phyloP scores from a whole-genome alignment of 495 filamentous ascomycete genomes.

The Tuber umbilicatum region DNA sequence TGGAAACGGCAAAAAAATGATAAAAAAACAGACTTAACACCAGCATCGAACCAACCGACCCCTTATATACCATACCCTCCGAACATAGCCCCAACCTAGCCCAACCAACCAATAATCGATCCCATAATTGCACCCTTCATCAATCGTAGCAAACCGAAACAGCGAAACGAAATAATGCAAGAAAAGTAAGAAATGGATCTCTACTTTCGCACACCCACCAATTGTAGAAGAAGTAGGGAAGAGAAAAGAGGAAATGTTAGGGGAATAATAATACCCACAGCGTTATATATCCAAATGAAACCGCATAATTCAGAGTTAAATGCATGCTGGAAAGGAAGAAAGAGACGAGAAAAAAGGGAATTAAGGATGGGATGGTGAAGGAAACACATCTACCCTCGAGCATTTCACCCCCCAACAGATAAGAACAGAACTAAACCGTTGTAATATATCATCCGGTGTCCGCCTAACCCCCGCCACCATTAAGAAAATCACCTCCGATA shows the following conservation, averaged over 20 bases:
- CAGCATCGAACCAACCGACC: not conserved
- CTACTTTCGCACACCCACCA: not conserved
- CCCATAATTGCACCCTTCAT: not conserved
- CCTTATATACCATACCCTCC: not conserved
- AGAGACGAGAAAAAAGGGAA: not conserved
- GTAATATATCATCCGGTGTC: not conserved
- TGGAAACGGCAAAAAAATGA: not conserved
- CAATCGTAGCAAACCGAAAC: not conserved
- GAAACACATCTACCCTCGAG: not conserved
- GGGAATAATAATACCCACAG: not conserved
- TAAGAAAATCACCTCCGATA: slow-evolving; percentile 3
- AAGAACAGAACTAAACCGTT: not conserved
- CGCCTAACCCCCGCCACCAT: not conserved
- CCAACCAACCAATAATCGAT: not conserved
- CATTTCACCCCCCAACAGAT: not conserved
- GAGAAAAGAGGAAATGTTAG: not conserved
- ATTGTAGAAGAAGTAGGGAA: not conserved
- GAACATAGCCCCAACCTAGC: not conserved
- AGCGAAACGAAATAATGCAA: not conserved
- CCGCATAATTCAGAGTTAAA: not conserved
- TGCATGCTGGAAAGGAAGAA: not conserved
- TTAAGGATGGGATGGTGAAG: not conserved
- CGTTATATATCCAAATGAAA: not conserved
- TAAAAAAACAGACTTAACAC: not conserved
- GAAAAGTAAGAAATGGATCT: not conserved